These are phyloP conservation scores for Schrenkiella parvula DNA, from an alignment of 345 rosid genomes.

Conservation along the genomic window DNA sequence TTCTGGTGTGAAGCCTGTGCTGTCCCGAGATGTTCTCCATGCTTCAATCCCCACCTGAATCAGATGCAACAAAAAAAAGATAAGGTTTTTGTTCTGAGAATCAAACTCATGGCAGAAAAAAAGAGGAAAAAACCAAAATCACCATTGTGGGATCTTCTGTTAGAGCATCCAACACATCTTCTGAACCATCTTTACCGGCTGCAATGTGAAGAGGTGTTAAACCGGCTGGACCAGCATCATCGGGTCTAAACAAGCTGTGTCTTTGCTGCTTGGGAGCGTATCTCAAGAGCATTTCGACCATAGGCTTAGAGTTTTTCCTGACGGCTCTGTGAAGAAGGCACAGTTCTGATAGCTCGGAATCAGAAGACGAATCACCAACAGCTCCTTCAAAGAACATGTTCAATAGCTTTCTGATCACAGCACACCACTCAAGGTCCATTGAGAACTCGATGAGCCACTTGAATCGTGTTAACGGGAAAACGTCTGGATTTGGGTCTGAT, in stretches of 20 bases:
- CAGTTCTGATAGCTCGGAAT: slow-evolving; percentile 59
- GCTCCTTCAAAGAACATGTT: slow-evolving; percentile 61
- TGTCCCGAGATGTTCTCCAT: slow-evolving; percentile 83
- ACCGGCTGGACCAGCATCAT: slow-evolving; percentile 86
- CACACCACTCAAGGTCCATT: slow-evolving; percentile 94
- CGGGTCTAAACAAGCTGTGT: slow-evolving; percentile 67
- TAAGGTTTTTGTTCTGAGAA: not conserved
- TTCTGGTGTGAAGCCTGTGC: slow-evolving; percentile 92
- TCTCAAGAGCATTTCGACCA: slow-evolving; percentile 78
- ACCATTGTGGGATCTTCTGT: slow-evolving; percentile 91
- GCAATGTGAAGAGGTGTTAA: slow-evolving; percentile 99
- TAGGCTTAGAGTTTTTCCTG: slow-evolving; percentile 75
- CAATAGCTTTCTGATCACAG: slow-evolving; percentile 82
- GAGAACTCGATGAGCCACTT: slow-evolving; percentile 93
- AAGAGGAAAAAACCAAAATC: slow-evolving; percentile 14
- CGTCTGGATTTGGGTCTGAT: slow-evolving; percentile 56
- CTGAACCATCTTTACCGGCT: slow-evolving; percentile 98
- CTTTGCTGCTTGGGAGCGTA: slow-evolving; percentile 43
- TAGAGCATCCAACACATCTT: slow-evolving; percentile 79
- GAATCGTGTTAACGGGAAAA: slow-evolving; percentile 67
- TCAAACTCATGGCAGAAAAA: not conserved
- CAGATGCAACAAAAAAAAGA: not conserved
- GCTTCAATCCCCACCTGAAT: slow-evolving; percentile 84
- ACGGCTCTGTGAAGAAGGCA: slow-evolving; percentile 92
- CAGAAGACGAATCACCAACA: slow-evolving; percentile 55